These are phyloP conservation scores for Dalechampia spathulata DNA, from an alignment of 441 rosid genomes.

Conservation along the genomic window DNA sequence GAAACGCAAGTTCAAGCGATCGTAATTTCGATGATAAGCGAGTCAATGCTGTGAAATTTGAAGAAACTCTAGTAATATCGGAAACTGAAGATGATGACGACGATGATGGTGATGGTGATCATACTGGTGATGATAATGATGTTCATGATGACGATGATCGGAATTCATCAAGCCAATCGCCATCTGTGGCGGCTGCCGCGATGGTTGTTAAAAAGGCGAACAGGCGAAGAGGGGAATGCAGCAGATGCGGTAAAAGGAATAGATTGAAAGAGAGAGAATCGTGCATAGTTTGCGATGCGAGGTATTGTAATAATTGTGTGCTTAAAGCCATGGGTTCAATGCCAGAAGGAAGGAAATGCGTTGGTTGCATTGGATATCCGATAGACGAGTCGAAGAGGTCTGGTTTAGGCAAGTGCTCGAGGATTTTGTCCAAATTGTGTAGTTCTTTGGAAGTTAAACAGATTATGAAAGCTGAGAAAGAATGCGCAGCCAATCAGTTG, in stretches of 20 bases:
- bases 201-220: conserved; percentile 4
- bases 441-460: conserved; percentile 40
- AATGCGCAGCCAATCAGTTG: conserved; percentile 46
- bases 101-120: not conserved
- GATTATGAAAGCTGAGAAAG: conserved; percentile 59
- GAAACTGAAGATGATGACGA: conserved; percentile 13
- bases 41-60: conserved; percentile 28
- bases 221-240: conserved; percentile 28
- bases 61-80: conserved; percentile 25
- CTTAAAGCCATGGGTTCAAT: conserved; percentile 60
- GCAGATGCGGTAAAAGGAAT: conserved; percentile 38
- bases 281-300: conserved; percentile 47
- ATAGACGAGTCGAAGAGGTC: conserved; percentile 41
- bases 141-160: conserved; percentile 20
- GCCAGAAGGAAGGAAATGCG: conserved; percentile 66
- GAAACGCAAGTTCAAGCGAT: conserved; percentile 12
- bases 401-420: conserved; percentile 37
- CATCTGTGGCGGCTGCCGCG: not conserved
- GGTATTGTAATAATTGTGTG: conserved; percentile 43
- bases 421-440: conserved; percentile 32
- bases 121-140: not conserved
- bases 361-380: conserved; percentile 38
- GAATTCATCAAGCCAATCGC: conserved; percentile 13
- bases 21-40: conserved; percentile 17
- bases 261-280: conserved; percentile 36